Base-by-base conservation (phyloP, 768 basidiomycete species). In the Suillus subluteus region DNA sequence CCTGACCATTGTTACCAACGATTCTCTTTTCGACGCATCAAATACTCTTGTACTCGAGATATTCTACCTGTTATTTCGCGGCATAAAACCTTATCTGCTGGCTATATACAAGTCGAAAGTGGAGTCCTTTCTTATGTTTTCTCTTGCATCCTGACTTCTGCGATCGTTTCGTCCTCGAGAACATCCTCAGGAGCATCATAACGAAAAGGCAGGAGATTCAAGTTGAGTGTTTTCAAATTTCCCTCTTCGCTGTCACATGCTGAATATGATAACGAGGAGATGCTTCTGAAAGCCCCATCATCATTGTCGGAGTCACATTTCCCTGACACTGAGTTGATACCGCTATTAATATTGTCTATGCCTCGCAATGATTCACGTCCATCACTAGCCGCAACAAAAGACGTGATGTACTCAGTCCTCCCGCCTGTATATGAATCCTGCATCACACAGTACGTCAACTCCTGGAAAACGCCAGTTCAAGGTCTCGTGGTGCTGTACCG, bases 11-110 rank as follows among this genome's bases (percentile, higher is more conserved):
- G 91, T 96, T 21, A 87, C 92, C 9, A 95, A 87, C 52, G 93
- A 96, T 73, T 84, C 90, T 21, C 82, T 95, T 66, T 91, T 94
- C 78, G 91, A 90, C 64, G 83, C 84, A 4, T 96, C 89, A 85
- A 99, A 99, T 74, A 93, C 94, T 6, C 84, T 98, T 48, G 86
- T 95, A 7, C 86, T 99, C 48, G 98, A 99, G 79, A 96, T 96
- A 37, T 84, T 98, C 66, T 97, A 97, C 76, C 87, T 99, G 6
- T 80, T 98, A 11, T 95, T 94, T 76, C 87, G 96, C 41, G 91
- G 91, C n/a, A 84, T 92, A 61, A 89, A 86, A 66, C 92, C 96
- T 4, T 73, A 78, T n/a, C 82, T 85, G 1, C 75, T 91, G 67
- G 78, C 83, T 1, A 70, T 81, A 40, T 87, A 92, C 73, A 90